phyloP scores from a whole-genome alignment of 2,329 filamentous ascomycete species.

The Clarireedia homoeocarpa region DNA sequence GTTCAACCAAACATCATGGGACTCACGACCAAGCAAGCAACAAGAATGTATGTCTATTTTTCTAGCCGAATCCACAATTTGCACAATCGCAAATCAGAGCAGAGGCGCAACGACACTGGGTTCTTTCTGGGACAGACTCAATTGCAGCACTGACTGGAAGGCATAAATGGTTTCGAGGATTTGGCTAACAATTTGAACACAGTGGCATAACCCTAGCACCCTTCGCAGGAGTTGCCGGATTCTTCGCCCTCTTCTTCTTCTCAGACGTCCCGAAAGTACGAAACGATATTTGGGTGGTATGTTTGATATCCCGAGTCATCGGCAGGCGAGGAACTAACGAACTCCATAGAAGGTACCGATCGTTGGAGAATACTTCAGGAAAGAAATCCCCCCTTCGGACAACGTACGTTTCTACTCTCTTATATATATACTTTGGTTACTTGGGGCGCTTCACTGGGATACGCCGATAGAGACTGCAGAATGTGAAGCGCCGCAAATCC shows the following conservation, averaged over 20 bases:
- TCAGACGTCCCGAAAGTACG: slow-evolving; percentile 55
- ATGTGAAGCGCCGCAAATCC: not conserved
- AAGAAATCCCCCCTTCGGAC: slow-evolving; percentile 51
- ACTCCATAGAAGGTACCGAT: slow-evolving; percentile 45
- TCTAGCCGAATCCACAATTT: not conserved
- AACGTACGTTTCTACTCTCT: slow-evolving; percentile 42
- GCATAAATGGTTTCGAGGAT: not conserved
- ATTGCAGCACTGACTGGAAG: too few species aligned
- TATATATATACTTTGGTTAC: not conserved
- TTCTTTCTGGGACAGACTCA: not conserved
- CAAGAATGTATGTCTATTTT: slow-evolving; percentile 39
- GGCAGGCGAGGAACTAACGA: slow-evolving; percentile 2
- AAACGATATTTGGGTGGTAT: slow-evolving; percentile 50
- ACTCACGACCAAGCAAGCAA: slow-evolving; percentile 40
- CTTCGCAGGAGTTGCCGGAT: slow-evolving; percentile 48
- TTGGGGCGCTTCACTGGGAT: too few species aligned
- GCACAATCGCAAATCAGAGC: too few species aligned
- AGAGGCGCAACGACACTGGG: not conserved
- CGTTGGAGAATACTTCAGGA: slow-evolving; percentile 42
- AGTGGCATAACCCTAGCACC: slow-evolving; percentile 46
- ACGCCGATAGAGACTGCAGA: too few species aligned
- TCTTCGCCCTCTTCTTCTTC: slow-evolving; percentile 51
- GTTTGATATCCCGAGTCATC: slow-evolving; percentile 12
- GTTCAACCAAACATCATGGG: slow-evolving; percentile 48
- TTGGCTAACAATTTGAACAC: slow-evolving; percentile 10